Percentiles rank a stretch among this genome's conserved stretches.
These are phyloP conservation scores for Neonectria magnoliae DNA, from an alignment of 2,329 filamentous ascomycete genomes.

Conservation along the genomic window DNA sequence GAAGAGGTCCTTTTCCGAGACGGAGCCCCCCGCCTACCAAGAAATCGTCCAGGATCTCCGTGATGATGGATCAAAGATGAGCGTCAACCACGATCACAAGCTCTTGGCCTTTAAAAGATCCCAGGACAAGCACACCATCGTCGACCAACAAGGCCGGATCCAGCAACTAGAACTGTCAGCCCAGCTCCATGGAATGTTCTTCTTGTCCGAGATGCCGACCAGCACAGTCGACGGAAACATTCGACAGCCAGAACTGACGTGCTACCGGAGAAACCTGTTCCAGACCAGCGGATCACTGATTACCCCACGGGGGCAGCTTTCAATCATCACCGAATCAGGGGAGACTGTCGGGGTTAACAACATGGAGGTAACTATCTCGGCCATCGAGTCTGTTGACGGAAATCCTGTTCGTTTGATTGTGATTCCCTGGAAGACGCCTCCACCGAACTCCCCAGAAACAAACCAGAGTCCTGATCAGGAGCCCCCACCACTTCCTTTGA, in stretches of 20 bases:
- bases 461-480: slow-evolving; percentile 80
- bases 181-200: slow-evolving; percentile 90
- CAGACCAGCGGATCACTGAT: slow-evolving; percentile 93
- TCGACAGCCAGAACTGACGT: slow-evolving; percentile 85
- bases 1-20: slow-evolving; percentile 67
- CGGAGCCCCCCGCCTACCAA: slow-evolving; percentile 65
- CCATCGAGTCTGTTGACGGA: slow-evolving; percentile 93
- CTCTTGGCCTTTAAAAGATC: slow-evolving; percentile 66
- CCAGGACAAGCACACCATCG: slow-evolving; percentile 68
- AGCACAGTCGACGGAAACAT: slow-evolving; percentile 65
- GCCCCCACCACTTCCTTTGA: slow-evolving; percentile 81
- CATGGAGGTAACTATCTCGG: slow-evolving; percentile 89
- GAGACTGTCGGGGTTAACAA: slow-evolving; percentile 84
- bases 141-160: slow-evolving; percentile 68
- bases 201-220: slow-evolving; percentile 81
- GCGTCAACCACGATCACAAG: slow-evolving; percentile 70
- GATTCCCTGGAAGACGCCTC: slow-evolving; percentile 97
- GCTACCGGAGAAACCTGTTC: slow-evolving; percentile 94
- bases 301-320: slow-evolving; percentile 79
- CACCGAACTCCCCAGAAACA: slow-evolving; percentile 77
- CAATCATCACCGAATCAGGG: slow-evolving; percentile 83
- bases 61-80: slow-evolving; percentile 66
- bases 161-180: slow-evolving; percentile 72
- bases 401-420: slow-evolving; percentile 94
- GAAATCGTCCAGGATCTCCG: slow-evolving; percentile 70